These are phyloP conservation scores for Dactylonectria macrodidyma DNA, from an alignment of 2,329 filamentous ascomycete species.

Conservation along the genomic window DNA sequence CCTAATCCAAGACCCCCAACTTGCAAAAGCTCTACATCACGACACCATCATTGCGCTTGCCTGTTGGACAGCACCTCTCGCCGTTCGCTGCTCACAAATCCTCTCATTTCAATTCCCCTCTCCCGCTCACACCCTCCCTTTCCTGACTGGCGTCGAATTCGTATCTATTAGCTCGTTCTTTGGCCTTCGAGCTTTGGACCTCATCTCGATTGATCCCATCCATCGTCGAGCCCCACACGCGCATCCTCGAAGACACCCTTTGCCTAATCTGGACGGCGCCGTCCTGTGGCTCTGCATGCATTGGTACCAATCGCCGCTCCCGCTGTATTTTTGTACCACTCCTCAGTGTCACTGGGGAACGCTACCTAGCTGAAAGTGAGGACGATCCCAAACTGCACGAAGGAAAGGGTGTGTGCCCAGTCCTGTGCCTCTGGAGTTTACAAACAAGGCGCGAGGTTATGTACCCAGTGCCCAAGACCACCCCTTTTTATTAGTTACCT, in stretches of 20 bases:
- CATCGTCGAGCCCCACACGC: constrained; percentile 25
- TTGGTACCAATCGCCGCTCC: constrained; percentile 17
- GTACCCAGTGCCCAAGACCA: neutral
- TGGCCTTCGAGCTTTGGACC: constrained; percentile 29
- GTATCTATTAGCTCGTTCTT: constrained; percentile 32
- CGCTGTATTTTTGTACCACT: neutral
- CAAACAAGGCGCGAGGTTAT: neutral
- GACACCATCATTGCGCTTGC: constrained; percentile 29
- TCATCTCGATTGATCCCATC: constrained; percentile 32
- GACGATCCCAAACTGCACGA: neutral
- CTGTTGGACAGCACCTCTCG: constrained; percentile 6
- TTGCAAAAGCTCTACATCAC: constrained; percentile 12
- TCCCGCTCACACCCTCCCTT: constrained; percentile 5
- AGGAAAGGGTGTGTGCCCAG: neutral
- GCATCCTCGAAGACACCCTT: constrained; percentile 34
- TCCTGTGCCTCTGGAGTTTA: neutral
- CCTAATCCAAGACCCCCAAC: constrained; percentile 17
- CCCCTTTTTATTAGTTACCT: constrained; percentile 5
- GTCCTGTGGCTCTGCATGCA: constrained; percentile 35
- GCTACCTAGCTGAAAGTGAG: neutral
- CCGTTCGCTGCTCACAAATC: neutral
- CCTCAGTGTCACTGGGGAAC: constrained; percentile 1
- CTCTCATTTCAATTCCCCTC: neutral
- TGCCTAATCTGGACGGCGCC: constrained; percentile 44
- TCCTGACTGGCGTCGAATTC: constrained; percentile 27